Evolutionary conservation across 495 filamentous ascomycete species (phyloP).

Genomic region (Amphirosellinia nigrospora): DNA sequence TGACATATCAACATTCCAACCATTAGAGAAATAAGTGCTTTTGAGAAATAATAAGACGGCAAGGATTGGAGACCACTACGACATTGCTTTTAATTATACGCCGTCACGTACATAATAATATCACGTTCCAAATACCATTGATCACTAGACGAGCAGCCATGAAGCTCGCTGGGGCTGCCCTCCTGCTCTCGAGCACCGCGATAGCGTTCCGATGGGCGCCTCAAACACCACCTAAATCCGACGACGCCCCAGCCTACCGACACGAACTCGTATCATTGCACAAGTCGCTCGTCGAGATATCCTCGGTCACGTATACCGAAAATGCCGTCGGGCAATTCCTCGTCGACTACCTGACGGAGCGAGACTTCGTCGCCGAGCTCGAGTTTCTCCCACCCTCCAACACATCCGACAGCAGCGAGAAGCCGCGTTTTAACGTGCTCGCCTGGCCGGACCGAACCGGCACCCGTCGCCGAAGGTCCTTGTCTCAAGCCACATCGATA

Average conservation of each 20-base stretch:
- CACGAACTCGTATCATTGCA: slow-evolving; percentile 74
- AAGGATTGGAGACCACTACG: background rate
- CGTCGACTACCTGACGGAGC: slow-evolving; percentile 61
- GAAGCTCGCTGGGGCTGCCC: slow-evolving; percentile 5
- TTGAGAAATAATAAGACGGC: background rate
- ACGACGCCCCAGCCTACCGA: slow-evolving; percentile 44
- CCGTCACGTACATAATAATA: background rate
- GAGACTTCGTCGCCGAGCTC: slow-evolving; percentile 59
- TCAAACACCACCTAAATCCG: slow-evolving; percentile 18
- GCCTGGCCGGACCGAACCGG: slow-evolving; percentile 67
- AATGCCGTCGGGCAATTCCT: slow-evolving; percentile 71
- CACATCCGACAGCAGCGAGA: slow-evolving; percentile 34
- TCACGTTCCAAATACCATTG: background rate
- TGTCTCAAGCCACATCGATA: slow-evolving; percentile 76
- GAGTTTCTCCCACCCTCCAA: slow-evolving; percentile 68
- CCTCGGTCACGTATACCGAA: slow-evolving; percentile 80
- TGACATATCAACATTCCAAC: background rate
- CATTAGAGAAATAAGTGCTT: background rate
- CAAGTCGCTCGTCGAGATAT: slow-evolving; percentile 72
- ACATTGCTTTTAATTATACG: background rate
- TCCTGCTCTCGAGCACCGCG: slow-evolving; percentile 12
- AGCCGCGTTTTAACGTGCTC: slow-evolving; percentile 70
- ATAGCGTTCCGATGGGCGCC: slow-evolving; percentile 25
- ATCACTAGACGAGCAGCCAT: background rate
- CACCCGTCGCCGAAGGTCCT: slow-evolving; percentile 63